Percentiles rank a stretch among this genome's conserved stretches.
Conservation (phyloP, 768 basidiomycete species). For the Serendipita sp. region DNA sequence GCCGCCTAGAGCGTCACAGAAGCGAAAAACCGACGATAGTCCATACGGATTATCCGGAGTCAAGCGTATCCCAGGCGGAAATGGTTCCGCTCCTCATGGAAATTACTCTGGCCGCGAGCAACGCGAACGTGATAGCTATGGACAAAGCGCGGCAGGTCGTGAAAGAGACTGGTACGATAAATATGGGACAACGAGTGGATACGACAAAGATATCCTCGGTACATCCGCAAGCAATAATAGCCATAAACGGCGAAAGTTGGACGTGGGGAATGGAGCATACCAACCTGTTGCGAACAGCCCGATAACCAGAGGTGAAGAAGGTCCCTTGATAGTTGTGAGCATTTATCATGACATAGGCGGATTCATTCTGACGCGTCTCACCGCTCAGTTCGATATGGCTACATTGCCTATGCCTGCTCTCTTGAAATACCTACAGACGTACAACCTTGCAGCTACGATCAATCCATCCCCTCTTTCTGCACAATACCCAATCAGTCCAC, state of each 20-base stretch:
- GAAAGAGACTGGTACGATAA: neutral
- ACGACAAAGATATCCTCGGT: neutral
- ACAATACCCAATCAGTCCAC: neutral
- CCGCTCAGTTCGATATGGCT: neutral
- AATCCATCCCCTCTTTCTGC: slow-evolving; percentile 3
- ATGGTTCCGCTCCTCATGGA: neutral
- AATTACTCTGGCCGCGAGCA: neutral
- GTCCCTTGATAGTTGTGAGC: neutral
- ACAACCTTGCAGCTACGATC: neutral
- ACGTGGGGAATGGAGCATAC: neutral
- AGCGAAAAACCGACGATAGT: slow-evolving; percentile 2
- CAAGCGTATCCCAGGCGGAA: neutral
- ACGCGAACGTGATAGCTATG: neutral
- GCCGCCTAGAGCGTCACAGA: neutral
- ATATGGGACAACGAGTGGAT: neutral
- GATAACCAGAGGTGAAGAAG: slow-evolving; percentile 2
- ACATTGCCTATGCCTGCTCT: neutral
- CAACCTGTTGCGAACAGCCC: neutral
- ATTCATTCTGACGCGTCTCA: neutral
- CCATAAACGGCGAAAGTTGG: neutral
- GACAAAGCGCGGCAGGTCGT: neutral
- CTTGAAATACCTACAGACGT: slow-evolving; percentile 1
- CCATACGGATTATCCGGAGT: neutral
- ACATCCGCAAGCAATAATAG: neutral
- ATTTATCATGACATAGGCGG: neutral